Base-by-base conservation (phyloP, 805 yeast species). In the Jamesozyma hellenica region DNA sequence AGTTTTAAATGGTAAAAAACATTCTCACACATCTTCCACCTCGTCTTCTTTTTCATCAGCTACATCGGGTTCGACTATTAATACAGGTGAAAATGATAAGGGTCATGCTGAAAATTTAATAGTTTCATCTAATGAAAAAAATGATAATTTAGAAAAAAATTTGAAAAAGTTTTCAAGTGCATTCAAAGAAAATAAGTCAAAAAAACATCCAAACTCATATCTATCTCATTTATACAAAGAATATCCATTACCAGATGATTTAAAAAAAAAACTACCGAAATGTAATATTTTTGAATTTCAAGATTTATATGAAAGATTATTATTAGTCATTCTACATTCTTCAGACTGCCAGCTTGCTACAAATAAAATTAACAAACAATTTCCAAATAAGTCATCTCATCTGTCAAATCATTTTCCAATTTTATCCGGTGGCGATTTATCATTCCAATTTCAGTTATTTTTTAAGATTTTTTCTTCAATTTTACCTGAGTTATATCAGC, bases 401-500 rank as follows among this genome's bases (percentile, higher is more conserved):
- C 36, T 40, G 15, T 32, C 51, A 25, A 48, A 48, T 37, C 55
- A 59, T 41, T 58, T 55, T 35, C 64, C 64, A 4, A 49, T 60
- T 3, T 38, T 60, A 13, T 55, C 63, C 7, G 64, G 66, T 34
- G 65, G 62, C 28, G 60, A 56, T 39, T 40, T 53, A 18, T 45
- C 56, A 14, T 58, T 58, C 36, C 62, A 54, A 48, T 48, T 53
- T 42, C 73, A 48, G 52, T 62, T 49, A 49, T 71, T 53, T 65
- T 82, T 73, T 38, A 71, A 70, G 42, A 83, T 84, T 8, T 50
- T 67, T 82, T 51, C 70, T 80, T 45, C 75, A 67, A 48, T 63
- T 69, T 61, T 84, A 40, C 95, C 95, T 2, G 95, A 84, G 51
- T 60, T 88, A 31, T 79, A 83, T 36, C 74, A 71, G 43, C 83